Base-by-base conservation (phyloP, 768 basidiomycete genomes). In the Suillus tomentosus region DNA sequence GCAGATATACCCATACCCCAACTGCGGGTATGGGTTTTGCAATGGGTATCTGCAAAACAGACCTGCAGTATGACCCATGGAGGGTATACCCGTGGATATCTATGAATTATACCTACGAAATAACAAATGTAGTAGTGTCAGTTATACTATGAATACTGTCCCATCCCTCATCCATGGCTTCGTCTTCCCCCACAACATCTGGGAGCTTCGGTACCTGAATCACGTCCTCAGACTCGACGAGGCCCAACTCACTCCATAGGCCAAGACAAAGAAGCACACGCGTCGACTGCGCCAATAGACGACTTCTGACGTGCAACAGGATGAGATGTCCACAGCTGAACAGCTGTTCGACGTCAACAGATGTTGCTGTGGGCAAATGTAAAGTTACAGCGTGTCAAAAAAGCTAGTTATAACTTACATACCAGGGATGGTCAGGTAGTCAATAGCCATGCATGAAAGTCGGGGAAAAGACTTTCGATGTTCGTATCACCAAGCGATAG, bases 401-500 rank as follows among this genome's bases (percentile, higher is more conserved):
- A 40, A 5, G 14, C 5, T 5, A 40, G 11, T n/a, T n/a, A n/a
- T n/a, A n/a, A n/a, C n/a, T 5, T 15, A 40, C 40, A 40, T 40
- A 40, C 40, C 40, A 40, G 40, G 40, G 14, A 40, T 40, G 6
- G 40, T 40, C 5, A 15, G 40, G 14, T 40, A 37, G 10, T 37
- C 37, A 37, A 37, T 37, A 10, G 37, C 37, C 10, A 37, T 37
- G 37, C 2, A 2, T 37, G 37, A 37, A 10, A 37, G 37, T 2
- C 10, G 37, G 37, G 37, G 37, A 10, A 37, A 37, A 10, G 10
- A 37, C 5, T 60, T 10, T 17, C 62, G 62, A 10, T 62, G 54
- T 5, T 72, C 64, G 5, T 24, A 13, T 78, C 79, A 79, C 78
- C 76, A 79, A n/a, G 24, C 10, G 53, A 79, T 61, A 1, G 68